Percentiles rank a stretch among this genome's conserved stretches.
These are phyloP conservation scores for Phytophthora hibernalis DNA, from an alignment of 352 stramenopile genomes.

Conservation along the genomic window DNA sequence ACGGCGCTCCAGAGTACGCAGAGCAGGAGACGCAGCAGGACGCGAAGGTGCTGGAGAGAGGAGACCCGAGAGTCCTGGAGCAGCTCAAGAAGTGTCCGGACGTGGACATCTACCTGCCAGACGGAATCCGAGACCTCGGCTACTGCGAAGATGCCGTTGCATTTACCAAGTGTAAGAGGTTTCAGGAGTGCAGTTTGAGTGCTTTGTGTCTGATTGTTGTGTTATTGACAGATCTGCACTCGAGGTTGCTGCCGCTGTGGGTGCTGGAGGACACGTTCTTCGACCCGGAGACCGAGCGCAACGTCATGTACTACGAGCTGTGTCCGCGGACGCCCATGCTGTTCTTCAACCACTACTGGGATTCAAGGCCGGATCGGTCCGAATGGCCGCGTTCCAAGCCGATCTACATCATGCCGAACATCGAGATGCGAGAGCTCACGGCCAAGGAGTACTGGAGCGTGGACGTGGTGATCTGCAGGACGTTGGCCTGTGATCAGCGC, in stretches of 20 bases:
- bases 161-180: conserved; percentile 48
- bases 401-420: conserved; percentile 57
- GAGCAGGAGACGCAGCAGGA: conserved; percentile 14
- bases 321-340: conserved; percentile 51
- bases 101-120: conserved; percentile 53
- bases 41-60: conserved; percentile 27
- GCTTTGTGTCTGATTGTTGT: background rate
- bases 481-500: conserved; percentile 45
- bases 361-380: conserved; percentile 12
- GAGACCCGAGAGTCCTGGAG: conserved; percentile 36
- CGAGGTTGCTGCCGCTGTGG: conserved; percentile 44
- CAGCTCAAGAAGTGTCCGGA: conserved; percentile 47
- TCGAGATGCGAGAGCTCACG: conserved; percentile 63
- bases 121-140: conserved; percentile 39
- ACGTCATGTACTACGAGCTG: conserved; percentile 59
- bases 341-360: conserved; percentile 68
- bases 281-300: conserved; percentile 20
- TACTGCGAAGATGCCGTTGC: conserved; percentile 60
- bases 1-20: conserved; percentile 25
- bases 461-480: conserved; percentile 68
- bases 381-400: conserved; percentile 42
- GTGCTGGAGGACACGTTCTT: conserved; percentile 35
- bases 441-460: conserved; percentile 54
- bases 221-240: conserved; percentile 32
- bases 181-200: background rate